Evolutionary conservation across 768 basidiomycete genomes (phyloP), one percentile per base, ranked within the genome.

Genomic region (Cystofilobasidium capitatum): DNA sequence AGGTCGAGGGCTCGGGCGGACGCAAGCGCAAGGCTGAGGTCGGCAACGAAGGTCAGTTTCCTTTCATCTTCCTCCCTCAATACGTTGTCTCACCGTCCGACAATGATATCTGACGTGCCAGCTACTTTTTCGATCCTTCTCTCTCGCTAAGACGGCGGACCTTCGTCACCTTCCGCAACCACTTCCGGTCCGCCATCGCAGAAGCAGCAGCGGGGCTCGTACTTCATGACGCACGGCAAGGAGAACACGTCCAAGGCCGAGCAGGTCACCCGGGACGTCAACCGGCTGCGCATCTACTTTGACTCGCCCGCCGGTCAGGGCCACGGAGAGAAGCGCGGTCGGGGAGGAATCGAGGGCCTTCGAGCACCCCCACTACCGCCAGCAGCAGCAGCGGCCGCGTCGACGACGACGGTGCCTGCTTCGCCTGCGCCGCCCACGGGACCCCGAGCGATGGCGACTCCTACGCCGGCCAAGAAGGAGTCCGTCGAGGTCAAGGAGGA

Each of bases 211-310:
- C 65, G 58, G 16, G 47, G 26, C 35, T 64, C 54, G 14, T 74
- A 73, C 62, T 69, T 73, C 54, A 47, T 73, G 14, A 73, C 72
- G 17, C 72, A 75, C 62, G 71, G 72, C 31, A 74, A 72, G 54
- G 68, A 73, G 29, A 44, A 67, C n/a, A 49, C 61, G 14, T 47
- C 62, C 31, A 39, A 67, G 5, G 29, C 64, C 55, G 31, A 69
- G 3, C 49, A 72, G 2, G 29, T 67, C n/a, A 66, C 64, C 7
- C 63, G 71, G 26, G 78, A 76, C 65, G 76, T 78, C 71, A 78
- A 77, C 64, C 74, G 79, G 14, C 75, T 80, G 44, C 70, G 79
- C 14, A 79, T 80, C 51, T 79, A 80, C 74, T 79, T 80, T 69
- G 76, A 78, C 31, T 77, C 76, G 33, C 79, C 78, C 7, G 73